Base-by-base conservation (phyloP, 2,329 filamentous ascomycete genomes). In the Sarocladium brachiariae region DNA sequence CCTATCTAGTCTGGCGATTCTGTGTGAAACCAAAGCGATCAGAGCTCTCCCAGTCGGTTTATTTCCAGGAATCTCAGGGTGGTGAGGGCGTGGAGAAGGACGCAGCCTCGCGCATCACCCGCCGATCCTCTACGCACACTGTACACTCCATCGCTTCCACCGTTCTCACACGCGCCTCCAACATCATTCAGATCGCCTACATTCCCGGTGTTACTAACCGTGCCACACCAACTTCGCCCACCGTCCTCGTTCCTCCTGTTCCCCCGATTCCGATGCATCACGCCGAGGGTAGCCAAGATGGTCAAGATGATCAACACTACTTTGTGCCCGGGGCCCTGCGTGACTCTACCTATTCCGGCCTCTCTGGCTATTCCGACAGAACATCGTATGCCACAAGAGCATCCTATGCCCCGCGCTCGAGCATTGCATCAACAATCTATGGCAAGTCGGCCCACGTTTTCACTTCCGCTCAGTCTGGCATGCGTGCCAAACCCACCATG, bases 111-210 rank as follows among this genome's bases (percentile, higher is more conserved):
- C 58, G 65, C 48, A 57, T 63, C 75, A 63, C 74, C 66, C 51
- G 74, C 74, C 78, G 90, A 58, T 80, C 86, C 51, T 93, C 91
- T 10, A 87, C 88, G 39, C 83, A 93, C 64, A 88, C 88, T n/a
- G 85, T 92, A 50, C 80, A 86, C 61, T 97, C 92, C 11, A 89
- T 99, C 63, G 93, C 93, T 14, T 96, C 91, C 9, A 97, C 92
- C 23, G 90, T 97, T 53, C 80, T 96, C 54, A 97, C 93, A 16
- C 84, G 93, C 55, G 93, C 93, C 46, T 97, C 93, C 62, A 99
- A 99, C 73, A 92, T 99, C 65, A 99, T 99, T 61, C 93, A 97
- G 70, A 99, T 99, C 69, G 93, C 93, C 51, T 99, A 97, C 68
- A 97, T 99, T 57, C 93, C 93, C 13, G 93, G 93, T 53, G 91